Evolutionary conservation across 768 basidiomycete species (phyloP), one percentile per base, ranked within the genome.

Genomic region (Tylopilus subfusipes): DNA sequence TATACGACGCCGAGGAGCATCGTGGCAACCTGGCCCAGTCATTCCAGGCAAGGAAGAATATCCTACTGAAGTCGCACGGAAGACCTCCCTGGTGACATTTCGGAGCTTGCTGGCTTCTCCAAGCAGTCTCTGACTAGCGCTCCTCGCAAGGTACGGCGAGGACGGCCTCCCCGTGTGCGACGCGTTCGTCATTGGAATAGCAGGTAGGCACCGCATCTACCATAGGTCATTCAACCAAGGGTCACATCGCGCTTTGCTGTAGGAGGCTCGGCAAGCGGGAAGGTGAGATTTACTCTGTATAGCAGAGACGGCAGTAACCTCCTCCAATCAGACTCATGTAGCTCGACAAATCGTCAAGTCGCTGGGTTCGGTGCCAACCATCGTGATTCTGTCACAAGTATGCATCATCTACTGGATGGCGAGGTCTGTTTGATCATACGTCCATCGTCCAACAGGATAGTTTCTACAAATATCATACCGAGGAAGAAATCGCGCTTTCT

Each of bases 311-410:
- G 24, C 46, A 51, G 30, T 30, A 34, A 55, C 55, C 53, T 38
- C 36, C 29, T 31, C 42, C 44, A 39, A 27, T 18, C 49, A 93
- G 91, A 93, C 91, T 22, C 86, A 90, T 72, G 91, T 93, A 42
- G 90, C 91, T 18, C 77, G 85, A 50, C 84, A 91, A 66, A 90
- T 93, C 48, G 85, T 93, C 27, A 81, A 82, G 54, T 76, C 86
- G 7, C 78, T 93, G 22, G 91, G 90, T n/a, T 88, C 83, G 1
- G 86, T 93, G 39, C 91, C 91, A 5, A 84, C 86, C 44, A 88
- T 98, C 34, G 84, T 96, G 50, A 97, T 99, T 61, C 72, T 99
- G 48, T 93, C 92, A 25, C 93, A 94, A 74, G 90, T 87, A 56
- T 34, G 71, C 52, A 11, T 43, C 39, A 34, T 40, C 10, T 30